Conservation (phyloP, 2,329 filamentous ascomycete species). For the Dactylellina cionopaga region DNA sequence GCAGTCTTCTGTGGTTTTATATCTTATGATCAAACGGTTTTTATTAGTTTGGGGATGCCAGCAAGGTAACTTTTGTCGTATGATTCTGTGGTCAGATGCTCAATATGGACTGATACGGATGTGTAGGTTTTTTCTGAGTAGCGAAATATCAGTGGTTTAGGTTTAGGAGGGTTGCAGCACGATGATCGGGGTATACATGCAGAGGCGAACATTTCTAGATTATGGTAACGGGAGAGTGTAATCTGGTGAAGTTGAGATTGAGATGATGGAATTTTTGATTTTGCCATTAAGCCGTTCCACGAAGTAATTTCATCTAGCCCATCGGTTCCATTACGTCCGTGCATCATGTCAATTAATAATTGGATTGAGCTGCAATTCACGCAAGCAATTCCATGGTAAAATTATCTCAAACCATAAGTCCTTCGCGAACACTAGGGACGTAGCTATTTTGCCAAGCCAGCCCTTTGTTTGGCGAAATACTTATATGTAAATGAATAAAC, state of each 20-base stretch:
- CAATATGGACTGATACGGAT: conserved; percentile 90
- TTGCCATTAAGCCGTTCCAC: no score
- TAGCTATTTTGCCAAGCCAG: no score
- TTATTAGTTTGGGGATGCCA: conserved; percentile 91
- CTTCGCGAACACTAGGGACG: no score
- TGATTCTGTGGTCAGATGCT: conserved; percentile 86
- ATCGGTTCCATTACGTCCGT: no score
- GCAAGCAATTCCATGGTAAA: no score
- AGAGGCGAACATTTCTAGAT: conserved; percentile 39
- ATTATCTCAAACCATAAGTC: no score
- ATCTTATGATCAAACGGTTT: conserved; percentile 88
- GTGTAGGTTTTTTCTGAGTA: conserved; percentile 80
- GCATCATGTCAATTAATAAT: no score
- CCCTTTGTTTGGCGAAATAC: no score
- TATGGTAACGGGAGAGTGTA: conserved; percentile 13
- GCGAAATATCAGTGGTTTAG: not conserved
- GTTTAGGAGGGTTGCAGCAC: not conserved
- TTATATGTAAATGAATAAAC: no score
- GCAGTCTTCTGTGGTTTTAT: conserved; percentile 89
- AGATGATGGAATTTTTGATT: no score
- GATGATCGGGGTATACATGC: conserved; percentile 1
- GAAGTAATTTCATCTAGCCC: no score
- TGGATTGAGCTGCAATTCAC: no score
- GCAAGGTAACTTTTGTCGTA: conserved; percentile 91
- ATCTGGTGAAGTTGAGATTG: conserved; percentile 6